These are phyloP conservation scores for Fragaria ananassa DNA, from an alignment of 306 rosid species.

Conservation along the genomic window DNA sequence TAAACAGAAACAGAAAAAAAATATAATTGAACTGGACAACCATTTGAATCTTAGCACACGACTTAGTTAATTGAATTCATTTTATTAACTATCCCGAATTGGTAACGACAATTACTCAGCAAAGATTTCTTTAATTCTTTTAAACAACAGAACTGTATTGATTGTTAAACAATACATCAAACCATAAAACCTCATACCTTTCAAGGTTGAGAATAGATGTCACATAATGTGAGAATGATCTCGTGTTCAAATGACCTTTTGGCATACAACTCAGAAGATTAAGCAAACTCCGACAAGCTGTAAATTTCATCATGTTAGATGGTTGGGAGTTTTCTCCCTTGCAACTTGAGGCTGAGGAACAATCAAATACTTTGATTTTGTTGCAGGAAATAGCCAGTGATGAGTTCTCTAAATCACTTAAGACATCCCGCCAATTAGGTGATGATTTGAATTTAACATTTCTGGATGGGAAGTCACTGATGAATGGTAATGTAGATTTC, in stretches of 20 bases:
- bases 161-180: constrained; percentile 18
- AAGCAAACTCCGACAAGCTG: constrained; percentile 63
- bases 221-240: constrained; percentile 45
- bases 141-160: constrained; percentile 6
- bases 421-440: constrained; percentile 60
- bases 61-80: not conserved
- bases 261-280: constrained; percentile 58
- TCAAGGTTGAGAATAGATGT: constrained; percentile 76
- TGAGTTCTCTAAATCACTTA: constrained; percentile 44
- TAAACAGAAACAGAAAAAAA: not conserved
- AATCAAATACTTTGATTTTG: constrained; percentile 23
- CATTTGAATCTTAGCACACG: not conserved
- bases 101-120: not conserved
- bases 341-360: constrained; percentile 29
- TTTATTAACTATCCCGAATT: not conserved
- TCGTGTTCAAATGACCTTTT: constrained; percentile 42
- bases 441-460: constrained; percentile 41
- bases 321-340: constrained; percentile 30
- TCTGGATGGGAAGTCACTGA: constrained; percentile 27
- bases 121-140: not conserved
- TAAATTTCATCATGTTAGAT: constrained; percentile 27
- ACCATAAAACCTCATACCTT: constrained; percentile 46
- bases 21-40: not conserved
- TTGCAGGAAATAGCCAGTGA: constrained; percentile 24
- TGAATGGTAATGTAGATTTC: constrained; percentile 41